Base-by-base conservation (phyloP, 768 basidiomycete species). In the Suillus occidentalis region DNA sequence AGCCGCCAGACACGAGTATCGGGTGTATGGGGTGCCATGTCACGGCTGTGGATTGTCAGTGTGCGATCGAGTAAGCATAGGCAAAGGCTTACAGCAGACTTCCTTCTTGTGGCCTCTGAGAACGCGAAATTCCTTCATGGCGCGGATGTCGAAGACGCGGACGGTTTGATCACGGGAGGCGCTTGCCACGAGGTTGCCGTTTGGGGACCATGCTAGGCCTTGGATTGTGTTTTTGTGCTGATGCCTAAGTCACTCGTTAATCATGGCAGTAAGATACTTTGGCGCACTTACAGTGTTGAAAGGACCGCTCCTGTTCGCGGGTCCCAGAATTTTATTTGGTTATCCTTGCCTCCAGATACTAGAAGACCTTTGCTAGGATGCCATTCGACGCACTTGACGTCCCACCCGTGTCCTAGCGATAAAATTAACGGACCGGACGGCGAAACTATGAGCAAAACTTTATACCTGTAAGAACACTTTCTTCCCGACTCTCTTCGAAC, bases 281-380 rank as follows among this genome's bases (percentile, higher is more conserved):
- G 36, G 52, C 56, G 22, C 22, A 78, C 90, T 66, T 74, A 96
- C 95, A 98, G 79, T 0, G 96, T 97, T 6, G 94, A 94, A 8
- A 99, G 84, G 12, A 89, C 88, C 0, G 92, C 95, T 42, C 92
- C 94, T 12, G 94, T 94, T 43, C 97, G 84, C 25, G 97, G 97
- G 75, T 99, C 97, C 97, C 97, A 99, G 79, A 99, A 99, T 72
- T 99, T 99, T 78, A 99, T 94, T 70, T 94, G 87, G 76, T 98
- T 97, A 78, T 99, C 97, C 78, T 99, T 99, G 70, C 93, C 94
- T 31, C 97, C 97, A 4, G 94, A 95, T 6, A 92, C 95, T 25
- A 99, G 84, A 10, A 99, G 82, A 12, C 97, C 97, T 77, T 99
- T 98, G 0, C 91, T 94, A 6, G 95, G 95, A 78, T 99, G 97